Conservation (phyloP, 169 alveolate species). For the Plasmodium yoelii region DNA sequence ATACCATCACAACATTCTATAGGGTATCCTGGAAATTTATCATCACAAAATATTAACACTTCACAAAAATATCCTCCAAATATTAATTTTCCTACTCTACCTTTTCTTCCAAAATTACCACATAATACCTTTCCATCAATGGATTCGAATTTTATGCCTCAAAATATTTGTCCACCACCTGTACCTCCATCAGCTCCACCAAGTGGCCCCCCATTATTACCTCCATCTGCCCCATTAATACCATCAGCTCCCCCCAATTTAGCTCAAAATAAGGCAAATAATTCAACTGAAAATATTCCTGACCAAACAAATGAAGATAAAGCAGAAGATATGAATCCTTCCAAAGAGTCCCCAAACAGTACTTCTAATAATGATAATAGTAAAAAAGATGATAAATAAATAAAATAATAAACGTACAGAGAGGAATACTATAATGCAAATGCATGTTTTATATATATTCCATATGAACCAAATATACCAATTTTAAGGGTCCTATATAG, state of each 20-base stretch:
- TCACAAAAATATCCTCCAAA: slow-evolving; percentile 50
- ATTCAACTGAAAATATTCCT: background rate
- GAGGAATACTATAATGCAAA: background rate
- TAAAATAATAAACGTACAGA: background rate
- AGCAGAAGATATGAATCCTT: background rate
- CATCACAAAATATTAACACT: slow-evolving; percentile 9
- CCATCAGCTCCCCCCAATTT: background rate
- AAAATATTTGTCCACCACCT: slow-evolving; percentile 41
- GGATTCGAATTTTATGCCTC: slow-evolving; percentile 56
- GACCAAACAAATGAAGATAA: background rate
- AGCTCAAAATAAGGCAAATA: background rate
- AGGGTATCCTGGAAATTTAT: slow-evolving; percentile 32
- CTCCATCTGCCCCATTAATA: background rate
- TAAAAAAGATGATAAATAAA: background rate
- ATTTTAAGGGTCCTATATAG: no score
- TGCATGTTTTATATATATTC: background rate
- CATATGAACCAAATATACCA: background rate
- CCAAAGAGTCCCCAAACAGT: background rate
- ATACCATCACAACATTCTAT: background rate
- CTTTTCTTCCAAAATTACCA: slow-evolving; percentile 30
- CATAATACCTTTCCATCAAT: slow-evolving; percentile 29
- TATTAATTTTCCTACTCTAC: slow-evolving; percentile 22
- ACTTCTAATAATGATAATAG: background rate
- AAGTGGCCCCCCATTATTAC: slow-evolving; percentile 20
- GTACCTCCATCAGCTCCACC: slow-evolving; percentile 55